Evolutionary conservation across 129 eudicot species (phyloP), one percentile per base, ranked within the genome.

Genomic region (Pittosporum tobira): DNA sequence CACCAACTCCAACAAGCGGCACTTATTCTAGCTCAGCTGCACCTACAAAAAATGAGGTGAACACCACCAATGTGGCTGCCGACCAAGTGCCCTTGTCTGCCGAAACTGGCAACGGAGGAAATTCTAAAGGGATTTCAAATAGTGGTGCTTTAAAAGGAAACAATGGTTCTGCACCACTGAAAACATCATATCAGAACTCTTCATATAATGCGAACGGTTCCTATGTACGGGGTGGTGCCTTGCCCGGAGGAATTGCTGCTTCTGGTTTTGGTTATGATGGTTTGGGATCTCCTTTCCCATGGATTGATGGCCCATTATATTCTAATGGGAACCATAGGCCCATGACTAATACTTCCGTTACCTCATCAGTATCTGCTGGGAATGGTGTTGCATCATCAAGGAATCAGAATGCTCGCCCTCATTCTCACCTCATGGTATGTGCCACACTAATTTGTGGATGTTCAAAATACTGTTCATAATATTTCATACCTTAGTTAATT

Each of bases 321-420:
- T 44, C 83, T 20, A 81, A 80, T 61, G 77, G 74, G 20, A 69
- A 81, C 40, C 59, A 73, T 4, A 72, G 75, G 71, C 73, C 76
- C 42, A 67, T 63, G 46, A 58, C 69, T 2, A 77, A 51, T 68
- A 60, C 60, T 10, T 71, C 73, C 6, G 13, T 61, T 37, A 48
- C 65, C 5, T 65, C 79, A 5, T 53, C 79, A 1, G 15, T 60
- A n/a, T 57, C 75, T 7, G 52, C 36, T 64, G 79, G 75, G 34
- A 71, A 63, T 59, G 66, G 62, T 54, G 57, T 57, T 57, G 66
- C 49, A 27, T 23, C 75, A 2, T 85, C 86, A 2, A 81, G 73
- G 70, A 82, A 73, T 70, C 95, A 85, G 70, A 78, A 70, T 51
- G 58, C n/a, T 8, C 89, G 74, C 31, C 73, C 84, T 61, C 74